Percentiles rank a stretch among this genome's conserved stretches.
These are phyloP conservation scores for Dittrichia graveolens DNA, from an alignment of 129 eudicot genomes.

Conservation along the genomic window DNA sequence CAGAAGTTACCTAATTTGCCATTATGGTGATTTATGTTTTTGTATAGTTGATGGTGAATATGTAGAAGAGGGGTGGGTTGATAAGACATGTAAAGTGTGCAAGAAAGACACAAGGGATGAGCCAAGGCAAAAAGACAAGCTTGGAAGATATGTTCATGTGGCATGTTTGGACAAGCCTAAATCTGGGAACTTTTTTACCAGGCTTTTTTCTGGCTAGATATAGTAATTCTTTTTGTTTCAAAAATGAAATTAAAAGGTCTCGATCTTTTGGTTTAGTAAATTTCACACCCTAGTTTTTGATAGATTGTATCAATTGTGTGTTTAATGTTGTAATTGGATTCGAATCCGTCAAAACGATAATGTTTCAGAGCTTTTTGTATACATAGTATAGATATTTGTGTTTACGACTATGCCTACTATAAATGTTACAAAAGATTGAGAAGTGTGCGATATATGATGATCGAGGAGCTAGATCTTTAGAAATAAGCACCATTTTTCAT, in stretches of 20 bases:
- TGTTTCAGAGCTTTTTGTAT: background rate
- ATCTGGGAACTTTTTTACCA: constrained; percentile 84
- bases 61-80: constrained; percentile 99
- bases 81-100: constrained; percentile 95
- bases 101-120: constrained; percentile 88
- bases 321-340: background rate
- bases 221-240: background rate
- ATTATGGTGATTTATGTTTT: constrained; percentile 4
- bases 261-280: too few relatives aligned
- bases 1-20: background rate
- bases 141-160: constrained; percentile 86
- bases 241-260: too few relatives aligned
- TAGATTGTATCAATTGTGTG: constrained; percentile 1
- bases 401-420: background rate
- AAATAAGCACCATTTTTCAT: too few relatives aligned
- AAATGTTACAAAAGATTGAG: background rate
- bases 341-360: background rate
- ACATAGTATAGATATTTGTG: background rate
- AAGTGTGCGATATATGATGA: too few relatives aligned
- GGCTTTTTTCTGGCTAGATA: constrained; percentile 59
- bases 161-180: constrained; percentile 72
- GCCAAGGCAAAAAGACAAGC: constrained; percentile 77
- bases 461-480: too few relatives aligned
- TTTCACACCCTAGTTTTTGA: background rate
- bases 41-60: constrained; percentile 79